Evolutionary conservation across 352 stramenopile species (phyloP).

Genomic region (Globisporangium carolinianum): DNA sequence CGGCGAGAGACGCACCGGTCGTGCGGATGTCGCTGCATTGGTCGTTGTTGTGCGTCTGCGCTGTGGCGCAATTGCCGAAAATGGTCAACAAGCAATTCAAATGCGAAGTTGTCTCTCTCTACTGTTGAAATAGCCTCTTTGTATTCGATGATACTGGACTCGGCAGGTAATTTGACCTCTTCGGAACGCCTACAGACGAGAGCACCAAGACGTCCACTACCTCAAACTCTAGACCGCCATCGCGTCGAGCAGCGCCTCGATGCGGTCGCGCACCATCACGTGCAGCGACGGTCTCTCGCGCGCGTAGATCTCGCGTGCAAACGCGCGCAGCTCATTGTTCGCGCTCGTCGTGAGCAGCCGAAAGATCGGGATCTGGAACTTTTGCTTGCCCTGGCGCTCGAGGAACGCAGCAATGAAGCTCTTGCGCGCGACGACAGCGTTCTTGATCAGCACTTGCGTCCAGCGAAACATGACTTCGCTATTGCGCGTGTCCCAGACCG

Average conservation of each 20-base stretch:
- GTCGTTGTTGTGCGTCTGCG: too few species aligned
- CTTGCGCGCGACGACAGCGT: slow-evolving; percentile 36
- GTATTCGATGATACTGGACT: too few species aligned
- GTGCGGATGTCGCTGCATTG: too few species aligned
- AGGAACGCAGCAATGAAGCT: slow-evolving; percentile 47
- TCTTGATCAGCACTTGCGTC: slow-evolving; percentile 59
- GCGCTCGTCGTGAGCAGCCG: slow-evolving; percentile 41
- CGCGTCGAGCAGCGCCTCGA: slow-evolving; percentile 39
- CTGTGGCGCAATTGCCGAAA: too few species aligned
- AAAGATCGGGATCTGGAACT: slow-evolving; percentile 75
- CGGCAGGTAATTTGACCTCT: too few species aligned
- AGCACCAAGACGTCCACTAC: too few species aligned
- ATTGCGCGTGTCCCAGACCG: slow-evolving; percentile 51
- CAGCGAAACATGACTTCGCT: slow-evolving; percentile 64
- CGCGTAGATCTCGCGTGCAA: slow-evolving; percentile 38
- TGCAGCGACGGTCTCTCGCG: slow-evolving; percentile 44
- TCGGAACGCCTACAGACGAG: too few species aligned
- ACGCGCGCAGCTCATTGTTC: slow-evolving; percentile 28
- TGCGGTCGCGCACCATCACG: slow-evolving; percentile 70
- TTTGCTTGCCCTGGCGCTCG: slow-evolving; percentile 70
- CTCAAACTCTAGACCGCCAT: slow-evolving; percentile 5
- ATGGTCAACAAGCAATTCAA: too few species aligned
- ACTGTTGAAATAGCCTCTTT: too few species aligned
- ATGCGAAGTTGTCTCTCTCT: too few species aligned
- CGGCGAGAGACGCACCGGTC: too few species aligned